Conservation (phyloP, 176 grass and related monocot genomes). For the Triticum aestivum region IWGSC_CS_RefSeq_v2.1 NC_057813.1:415813753-415814252, state of each 20-base stretch:
- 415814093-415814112: no score
- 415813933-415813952: neutral
- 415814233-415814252: constrained; percentile 72
- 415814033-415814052: constrained; percentile 6
- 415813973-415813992: neutral
- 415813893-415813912: neutral
- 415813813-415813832: neutral
- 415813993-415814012: neutral
- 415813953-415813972: neutral
- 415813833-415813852: neutral
- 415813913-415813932: neutral
- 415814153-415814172: neutral
- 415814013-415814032: no score
- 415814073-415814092: neutral
- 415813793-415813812: neutral
- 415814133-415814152: neutral
- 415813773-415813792: neutral
- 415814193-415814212: neutral
- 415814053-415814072: neutral
- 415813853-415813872: neutral
- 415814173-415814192: neutral
- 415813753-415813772: neutral
- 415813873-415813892: neutral
- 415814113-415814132: neutral
- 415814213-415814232: constrained; percentile 50